Base-by-base conservation (phyloP, 768 basidiomycete genomes). In the Kwoniella bestiolae region DNA sequence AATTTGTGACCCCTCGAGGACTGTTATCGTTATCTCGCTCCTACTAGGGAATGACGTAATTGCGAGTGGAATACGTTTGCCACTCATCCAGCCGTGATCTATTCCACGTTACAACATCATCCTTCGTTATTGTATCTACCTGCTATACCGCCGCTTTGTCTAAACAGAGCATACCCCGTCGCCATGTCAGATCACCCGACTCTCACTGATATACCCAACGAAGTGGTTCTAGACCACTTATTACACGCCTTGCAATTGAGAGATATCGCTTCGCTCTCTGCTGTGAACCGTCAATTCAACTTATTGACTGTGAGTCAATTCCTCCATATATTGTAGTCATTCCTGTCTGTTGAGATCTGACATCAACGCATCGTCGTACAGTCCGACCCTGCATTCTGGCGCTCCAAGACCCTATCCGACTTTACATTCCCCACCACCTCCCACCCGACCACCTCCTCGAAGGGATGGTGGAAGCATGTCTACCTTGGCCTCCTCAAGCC, bases 141-240 rank as follows among this genome's bases (percentile, higher is more conserved):
- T 41, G 38, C 38, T 2, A n/a, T 41, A 14, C n/a, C n/a, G n/a
- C n/a, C n/a, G n/a, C n/a, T n/a, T n/a, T n/a, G n/a, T n/a, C n/a
- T n/a, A n/a, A n/a, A 18, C 38, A 16, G 38, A 18, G 12, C 38
- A 41, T 41, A 11, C 18, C 38, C 3, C 12, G 2, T 41, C 38
- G 18, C 12, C 38, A 41, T 41, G 38, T 41, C 38, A 14, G 38
- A 41, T 18, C 38, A 41, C 21, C 49, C 63, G 1, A 58, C 56
- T n/a, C 56, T 65, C 5, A 50, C 56, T 23, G 84, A 87, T 60
- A 72, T 93, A 16, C 92, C 92, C 2, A 77, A 89, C 26, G 92
- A 94, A 78, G 82, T 92, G n/a, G 78, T 92, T 31, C 80, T 91
- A 25, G 91, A 94, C 78, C 85, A 89, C 68, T 65, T 94, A 3